Evolutionary conservation across 1,139 yeast species (phyloP), one percentile per base, ranked within the genome.

Genomic region (Pichia sp.): DNA sequence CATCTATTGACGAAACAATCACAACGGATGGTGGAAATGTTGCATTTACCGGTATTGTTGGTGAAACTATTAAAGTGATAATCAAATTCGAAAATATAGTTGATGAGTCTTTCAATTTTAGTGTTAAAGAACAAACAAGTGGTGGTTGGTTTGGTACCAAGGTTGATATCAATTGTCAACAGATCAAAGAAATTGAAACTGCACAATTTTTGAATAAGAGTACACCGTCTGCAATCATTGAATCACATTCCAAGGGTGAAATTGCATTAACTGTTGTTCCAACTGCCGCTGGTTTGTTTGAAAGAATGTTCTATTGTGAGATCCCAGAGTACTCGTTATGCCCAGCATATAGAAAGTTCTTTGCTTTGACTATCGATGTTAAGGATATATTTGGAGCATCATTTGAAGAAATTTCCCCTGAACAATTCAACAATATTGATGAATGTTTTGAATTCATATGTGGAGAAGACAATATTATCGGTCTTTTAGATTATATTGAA

Each of bases 401-500:
- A 12, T 43, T 61, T 31, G 53, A 53, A 4, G 38, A 44, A 3
- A 50, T 61, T 9, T 41, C 52, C 1, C 51, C 51, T 3, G 4
- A 19, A 18, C 65, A 61, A 42, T 59, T 45, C 36, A 45, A 44
- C 1, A 60, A 58, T 37, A 54, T 61, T 8, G n/a, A 42, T 5
- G 10, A 27, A 8, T 53, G 58, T 11, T 59, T 61, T 36, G 49
- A 53, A 3, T 59, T 56, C 38, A 40, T 59, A 4, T 38, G 38
- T 17, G 8, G 24, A 10, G 35, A 34, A 2, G 33, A 37, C 20
- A 30, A 45, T 3, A 12, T 20, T 4, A 20, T 18, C 11, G 33
- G 38, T 5, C 14, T 47, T 1, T 15, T 53, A 1, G n/a, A 11
- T 5, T 24, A 38, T 10, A 43, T 45, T 14, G 34, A 38, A 19